A percentile compares a stretch with the other conserved stretches of the same genome.
Evolutionary conservation across 345 rosid genomes (phyloP).

Genomic region (Pistacia vera): DNA sequence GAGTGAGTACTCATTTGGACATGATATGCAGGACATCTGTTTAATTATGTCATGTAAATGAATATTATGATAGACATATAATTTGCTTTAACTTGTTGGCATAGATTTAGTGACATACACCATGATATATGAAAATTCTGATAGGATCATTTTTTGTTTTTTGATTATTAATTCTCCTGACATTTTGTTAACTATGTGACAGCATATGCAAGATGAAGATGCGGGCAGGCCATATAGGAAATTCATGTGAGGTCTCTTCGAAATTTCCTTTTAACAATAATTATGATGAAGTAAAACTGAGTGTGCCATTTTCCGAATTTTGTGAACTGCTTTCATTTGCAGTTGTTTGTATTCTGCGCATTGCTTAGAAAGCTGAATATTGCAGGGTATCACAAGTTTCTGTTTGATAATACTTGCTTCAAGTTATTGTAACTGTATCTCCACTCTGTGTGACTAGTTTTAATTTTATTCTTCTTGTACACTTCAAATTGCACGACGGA

Average conservation of each 20-base stretch:
- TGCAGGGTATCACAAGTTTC: not conserved
- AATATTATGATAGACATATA: not conserved
- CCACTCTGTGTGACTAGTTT: too few species aligned
- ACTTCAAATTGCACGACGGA: too few species aligned
- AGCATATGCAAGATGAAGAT: constrained; percentile 96
- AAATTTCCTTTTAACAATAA: constrained; percentile 14
- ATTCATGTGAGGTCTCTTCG: constrained; percentile 51
- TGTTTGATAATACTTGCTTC: constrained; percentile 3
- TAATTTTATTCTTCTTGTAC: too few species aligned
- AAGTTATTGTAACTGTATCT: not conserved
- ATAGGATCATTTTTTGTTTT: not conserved
- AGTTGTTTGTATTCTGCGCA: constrained; percentile 8
- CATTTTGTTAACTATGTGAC: constrained; percentile 22
- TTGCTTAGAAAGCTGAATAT: constrained; percentile 6
- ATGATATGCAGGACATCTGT: not conserved
- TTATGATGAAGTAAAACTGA: constrained; percentile 10
- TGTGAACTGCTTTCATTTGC: not conserved
- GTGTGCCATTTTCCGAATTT: not conserved
- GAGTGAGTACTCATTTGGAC: not conserved
- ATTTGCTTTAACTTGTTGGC: not conserved
- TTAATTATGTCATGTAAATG: not conserved
- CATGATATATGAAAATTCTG: not conserved
- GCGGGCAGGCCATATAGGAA: constrained; percentile 83
- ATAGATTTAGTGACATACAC: not conserved
- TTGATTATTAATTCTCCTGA: not conserved